Conservation (phyloP, 2,329 filamentous ascomycete species). For the Xylaria digitata region DNA sequence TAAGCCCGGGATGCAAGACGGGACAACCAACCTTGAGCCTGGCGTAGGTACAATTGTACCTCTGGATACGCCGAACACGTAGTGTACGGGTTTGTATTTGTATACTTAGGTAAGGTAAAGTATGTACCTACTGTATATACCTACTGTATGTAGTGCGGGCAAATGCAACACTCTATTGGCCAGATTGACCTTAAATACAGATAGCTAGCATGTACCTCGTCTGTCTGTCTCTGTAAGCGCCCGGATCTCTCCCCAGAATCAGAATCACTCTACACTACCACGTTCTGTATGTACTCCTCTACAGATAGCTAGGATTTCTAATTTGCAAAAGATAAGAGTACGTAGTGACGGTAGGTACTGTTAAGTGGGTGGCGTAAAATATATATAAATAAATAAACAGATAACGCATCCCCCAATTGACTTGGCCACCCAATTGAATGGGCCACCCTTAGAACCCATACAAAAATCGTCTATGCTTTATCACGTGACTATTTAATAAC, state of each 20-base stretch:
- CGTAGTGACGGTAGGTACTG: no score
- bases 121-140: no score
- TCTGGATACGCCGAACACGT: no score
- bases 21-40: neutral
- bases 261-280: neutral
- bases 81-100: no score
- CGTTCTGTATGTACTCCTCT: neutral
- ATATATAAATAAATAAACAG: no score
- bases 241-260: neutral
- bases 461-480: no score
- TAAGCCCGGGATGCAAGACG: neutral
- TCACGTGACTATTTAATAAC: no score
- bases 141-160: neutral
- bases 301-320: neutral
- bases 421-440: no score
- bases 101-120: neutral
- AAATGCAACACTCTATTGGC: neutral
- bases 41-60: no score
- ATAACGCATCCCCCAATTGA: no score
- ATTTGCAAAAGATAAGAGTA: neutral
- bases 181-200: neutral
- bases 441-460: no score
- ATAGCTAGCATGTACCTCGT: neutral
- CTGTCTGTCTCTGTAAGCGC: neutral
- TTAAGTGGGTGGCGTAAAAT: no score